Evolutionary conservation across 805 yeast species (phyloP), one percentile per base, ranked within the genome.

Genomic region (Ogataea glucozyma): DNA sequence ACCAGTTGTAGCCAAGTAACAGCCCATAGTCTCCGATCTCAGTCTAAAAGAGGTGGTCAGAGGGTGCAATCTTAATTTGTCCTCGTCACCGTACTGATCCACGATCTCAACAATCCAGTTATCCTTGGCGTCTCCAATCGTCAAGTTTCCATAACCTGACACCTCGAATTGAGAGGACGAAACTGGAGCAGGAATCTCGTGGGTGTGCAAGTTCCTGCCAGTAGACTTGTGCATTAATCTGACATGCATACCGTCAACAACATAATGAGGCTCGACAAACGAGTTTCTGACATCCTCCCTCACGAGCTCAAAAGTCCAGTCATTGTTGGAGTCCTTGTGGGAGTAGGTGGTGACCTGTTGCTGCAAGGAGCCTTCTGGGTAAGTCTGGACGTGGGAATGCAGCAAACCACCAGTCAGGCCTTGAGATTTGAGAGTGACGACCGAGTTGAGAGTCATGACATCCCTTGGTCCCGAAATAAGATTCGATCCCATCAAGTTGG

Each of bases 281-380:
- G 47, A 44, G 38, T 48, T 57, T 51, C 71, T 59, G 33, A 58
- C 58, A 27, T 71, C 68, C 6, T 67, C 74, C 62, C 85, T 72
- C 21, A 72, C 74, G 57, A 83, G 74, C 53, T 84, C 83, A 53
- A 88, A 70, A 21, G 74, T 57, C 85, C 96, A 90, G 41, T 85
- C 79, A 62, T 91, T 93, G 66, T 93, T 91, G 40, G 73, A 67
- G 63, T 93, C 98, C 61, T 88, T 88, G 65, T 81, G 88, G 14
- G 90, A 87, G 63, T 93, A 93, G 6, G 93, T 87, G 20, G 99
- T 93, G 38, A 93, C 75, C 66, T 93, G 99, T 64, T 90, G 97
- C 67, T 93, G 98, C 49, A 77, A 75, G 2, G 97, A 87, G 3
- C 98, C 98, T 51, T 81, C 88, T 12, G 99, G 99, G 61, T 83